Evolutionary conservation across 169 alveolate species (phyloP), one percentile per base, ranked within the genome.

Genomic region (Fabrea salina): DNA sequence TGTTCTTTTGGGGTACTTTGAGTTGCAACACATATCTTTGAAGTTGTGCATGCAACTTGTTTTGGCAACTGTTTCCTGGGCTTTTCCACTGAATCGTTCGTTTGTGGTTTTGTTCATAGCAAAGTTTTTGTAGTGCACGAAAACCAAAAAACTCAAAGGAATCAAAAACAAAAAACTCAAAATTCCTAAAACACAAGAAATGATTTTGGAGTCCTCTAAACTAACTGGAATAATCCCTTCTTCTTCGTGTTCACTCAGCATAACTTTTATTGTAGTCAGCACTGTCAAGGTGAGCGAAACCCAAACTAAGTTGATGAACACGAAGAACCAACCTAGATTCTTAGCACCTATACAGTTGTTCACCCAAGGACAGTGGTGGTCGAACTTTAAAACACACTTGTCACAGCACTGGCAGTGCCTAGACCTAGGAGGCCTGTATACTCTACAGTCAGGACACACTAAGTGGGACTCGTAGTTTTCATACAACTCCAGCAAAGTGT

Each of bases 281-380:
- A 61, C 39, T 25, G 53, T 13, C 16, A n/a, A 61, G 49, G 39
- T 35, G 19, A 61, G 25, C 8, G 74, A 61, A 1, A 5, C 25
- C 74, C 74, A 61, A 8, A 61, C 39, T 11, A 27, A 32, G 25
- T 35, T 32, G 11, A 90, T 64, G 82, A 89, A 91, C 8, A 80
- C 4, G 32, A 89, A 61, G 49, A 89, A 90, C n/a, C 54, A 16
- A 33, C 82, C 82, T 66, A 94, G 89, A 74, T 96, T 96, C 30
- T 91, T 88, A 57, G 88, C 90, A 4, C 98, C 98, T 0, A 96
- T 88, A 76, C 98, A 96, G 61, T 95, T 92, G 59, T 93, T 95
- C 5, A 96, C 88, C 97, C 98, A 97, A 11, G 98, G 98, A 71
- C 99, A 97, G 81, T 97, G 99, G 86, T 97, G 99, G 79, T 97